Base-by-base conservation (phyloP, 2,329 filamentous ascomycete species). In the Fusarium praegraminearum region DNA sequence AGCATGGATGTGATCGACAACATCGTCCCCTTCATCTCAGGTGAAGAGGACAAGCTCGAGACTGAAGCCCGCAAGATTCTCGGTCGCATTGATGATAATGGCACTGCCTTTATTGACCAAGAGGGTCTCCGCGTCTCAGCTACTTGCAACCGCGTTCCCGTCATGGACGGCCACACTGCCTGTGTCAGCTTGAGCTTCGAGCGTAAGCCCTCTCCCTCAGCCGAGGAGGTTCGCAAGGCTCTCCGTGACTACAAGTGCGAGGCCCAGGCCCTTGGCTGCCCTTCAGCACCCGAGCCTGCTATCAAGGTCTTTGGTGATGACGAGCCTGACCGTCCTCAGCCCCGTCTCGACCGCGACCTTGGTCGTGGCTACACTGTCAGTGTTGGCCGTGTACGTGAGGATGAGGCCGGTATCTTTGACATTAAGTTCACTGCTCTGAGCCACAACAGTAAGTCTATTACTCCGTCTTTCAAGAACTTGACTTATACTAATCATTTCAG, bases 1-100 rank as follows among this genome's bases (percentile, higher is more conserved):
- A 93, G 89, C 81, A 97, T 98, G 94, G 96, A 98, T 80, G 91
- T 98, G 65, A 83, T 98, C 67, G 96, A 98, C 83, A 98, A 98
- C 78, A 91, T 98, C 3, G 93, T 99, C 45, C 96, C 96, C 11
- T 98, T 89, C 81, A 99, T 98, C 78, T 86, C 87, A 1, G 94
- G 94, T 62, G 96, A 98, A 82, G 96, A 98, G 80, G 94, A 97
- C 80, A 98, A 98, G 85, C 88, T 98, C 32, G 93, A 97, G 84
- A 92, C 91, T 5, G 96, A 98, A 81, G 94, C 96, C 3, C 91
- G 93, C 75, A 98, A 98, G 87, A 98, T 98, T 74, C 86, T 98
- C 4, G 95, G 96, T 54, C 80, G 80, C 35, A 83, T 98, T 74
- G 93, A 93, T 76, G 80, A 82, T 41, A 89, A 91, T 20, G 85